Evolutionary conservation across 345 rosid species (phyloP), one percentile per base, ranked within the genome.

Genomic region (Citrus australasica): DNA sequence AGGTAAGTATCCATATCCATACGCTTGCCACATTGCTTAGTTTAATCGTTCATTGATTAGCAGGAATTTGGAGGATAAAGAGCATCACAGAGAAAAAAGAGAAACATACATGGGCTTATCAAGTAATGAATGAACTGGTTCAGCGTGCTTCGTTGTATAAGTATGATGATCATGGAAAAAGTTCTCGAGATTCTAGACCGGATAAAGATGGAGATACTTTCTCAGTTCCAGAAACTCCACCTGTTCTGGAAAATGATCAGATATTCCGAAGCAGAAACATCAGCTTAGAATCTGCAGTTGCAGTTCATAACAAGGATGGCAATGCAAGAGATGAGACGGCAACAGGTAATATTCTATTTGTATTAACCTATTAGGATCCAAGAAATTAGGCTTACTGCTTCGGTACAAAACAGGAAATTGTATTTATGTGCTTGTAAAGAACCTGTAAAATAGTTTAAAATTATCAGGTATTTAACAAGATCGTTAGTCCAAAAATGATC

Each of bases 111-210:
- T 42, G 77, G 59, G 77, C 69, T 25, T 14, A 61, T 22, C 69
- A n/a, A 53, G 53, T 74, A 6, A 74, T 74, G 69, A 42, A 62
- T 42, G 77, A 62, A 61, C 69, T 74, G 11, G 77, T 62, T 80
- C 87, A 73, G 6, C 1, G 22, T 13, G 25, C 65, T n/a, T 35
- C 76, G 58, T 0, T 6, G 22, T 58, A n/a, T 66, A 22, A 3
- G 16, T n/a, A 73, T 9, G 53, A 21, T 9, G 7, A 59, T 59
- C 24, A 5, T 22, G 35, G 53, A 5, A 4, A 33, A 21, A 37
- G 24, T 32, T 17, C 76, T 73, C 46, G 7, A 5, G 22, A 8
- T 16, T 30, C 75, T 55, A 5, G 7, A 21, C 19, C 27, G 5
- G 37, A 7, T 6, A 28, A 53, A 10, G 59, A 48, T n/a, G 28